Conservation (phyloP, 179 eudicot genomes). For the Beta macrorhiza region DNA sequence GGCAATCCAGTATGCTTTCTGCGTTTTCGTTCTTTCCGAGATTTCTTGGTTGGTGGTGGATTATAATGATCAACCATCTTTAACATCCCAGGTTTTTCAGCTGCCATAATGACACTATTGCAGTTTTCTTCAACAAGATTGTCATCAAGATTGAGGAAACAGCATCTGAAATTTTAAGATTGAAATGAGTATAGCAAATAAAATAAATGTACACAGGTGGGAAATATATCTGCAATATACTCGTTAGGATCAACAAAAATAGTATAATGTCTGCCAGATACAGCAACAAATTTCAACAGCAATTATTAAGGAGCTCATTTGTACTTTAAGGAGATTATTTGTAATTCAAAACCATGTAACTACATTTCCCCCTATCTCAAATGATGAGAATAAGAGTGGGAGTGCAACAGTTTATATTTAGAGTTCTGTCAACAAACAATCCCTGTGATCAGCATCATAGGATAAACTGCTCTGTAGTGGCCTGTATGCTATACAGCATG, state of each 20-base stretch:
- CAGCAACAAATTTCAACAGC: background rate
- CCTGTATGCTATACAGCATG: background rate
- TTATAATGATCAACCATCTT: constrained; percentile 61
- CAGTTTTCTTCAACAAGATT: constrained; percentile 46
- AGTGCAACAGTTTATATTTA: background rate
- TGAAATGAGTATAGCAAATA: constrained; percentile 6
- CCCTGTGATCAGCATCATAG: background rate
- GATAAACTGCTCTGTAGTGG: background rate
- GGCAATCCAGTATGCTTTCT: constrained; percentile 28
- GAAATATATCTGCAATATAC: background rate
- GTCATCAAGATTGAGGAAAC: constrained; percentile 53
- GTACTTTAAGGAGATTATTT: background rate
- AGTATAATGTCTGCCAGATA: background rate
- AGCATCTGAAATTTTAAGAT: constrained; percentile 46
- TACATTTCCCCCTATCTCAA: background rate
- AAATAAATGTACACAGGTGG: background rate
- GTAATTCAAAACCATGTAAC: background rate
- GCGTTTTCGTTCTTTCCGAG: constrained; percentile 55
- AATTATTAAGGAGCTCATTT: background rate
- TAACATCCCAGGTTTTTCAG: constrained; percentile 45
- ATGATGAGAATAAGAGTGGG: background rate
- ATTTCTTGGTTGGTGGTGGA: constrained; percentile 64
- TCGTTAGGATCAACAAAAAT: background rate
- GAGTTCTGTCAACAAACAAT: no score
- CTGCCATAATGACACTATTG: constrained; percentile 40